Evolutionary conservation across 2,329 filamentous ascomycete genomes (phyloP).

Genomic region (Ceratocystiopsis sp.): DNA sequence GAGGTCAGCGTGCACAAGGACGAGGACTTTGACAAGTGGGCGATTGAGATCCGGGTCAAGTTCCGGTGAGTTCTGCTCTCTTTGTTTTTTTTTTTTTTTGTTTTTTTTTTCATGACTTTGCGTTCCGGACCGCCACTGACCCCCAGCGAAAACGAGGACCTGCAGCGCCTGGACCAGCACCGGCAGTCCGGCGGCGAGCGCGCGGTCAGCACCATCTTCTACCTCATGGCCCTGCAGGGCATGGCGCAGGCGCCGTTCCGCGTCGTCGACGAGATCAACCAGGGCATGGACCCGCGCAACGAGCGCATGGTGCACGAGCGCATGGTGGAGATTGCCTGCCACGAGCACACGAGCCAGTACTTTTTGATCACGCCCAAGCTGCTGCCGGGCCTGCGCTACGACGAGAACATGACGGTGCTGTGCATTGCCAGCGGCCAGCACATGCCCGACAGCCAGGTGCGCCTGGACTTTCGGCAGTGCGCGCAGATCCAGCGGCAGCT

Average conservation of each 20-base stretch:
- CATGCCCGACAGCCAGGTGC: slow-evolving; percentile 37
- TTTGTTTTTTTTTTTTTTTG: background rate
- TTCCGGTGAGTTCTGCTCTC: slow-evolving; percentile 50
- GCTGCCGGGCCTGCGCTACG: slow-evolving; percentile 69
- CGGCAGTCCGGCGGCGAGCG: slow-evolving; percentile 93
- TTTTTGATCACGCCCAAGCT: slow-evolving; percentile 97
- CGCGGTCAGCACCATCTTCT: slow-evolving; percentile 94
- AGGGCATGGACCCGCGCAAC: slow-evolving; percentile 97
- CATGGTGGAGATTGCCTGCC: slow-evolving; percentile 94
- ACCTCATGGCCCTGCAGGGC: slow-evolving; percentile 92
- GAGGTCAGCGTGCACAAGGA: slow-evolving; percentile 81
- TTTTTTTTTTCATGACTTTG: too few species aligned
- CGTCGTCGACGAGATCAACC: slow-evolving; percentile 98
- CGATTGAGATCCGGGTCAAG: slow-evolving; percentile 83
- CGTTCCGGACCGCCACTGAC: background rate
- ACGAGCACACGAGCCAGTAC: slow-evolving; percentile 65
- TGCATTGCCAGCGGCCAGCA: slow-evolving; percentile 83
- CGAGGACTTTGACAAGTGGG: slow-evolving; percentile 87
- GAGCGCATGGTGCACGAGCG: slow-evolving; percentile 96
- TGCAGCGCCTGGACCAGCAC: slow-evolving; percentile 76
- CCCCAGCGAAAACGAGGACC: slow-evolving; percentile 54
- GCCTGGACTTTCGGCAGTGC: slow-evolving; percentile 27
- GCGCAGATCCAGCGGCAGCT: slow-evolving; percentile 7
- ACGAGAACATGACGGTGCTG: slow-evolving; percentile 79
- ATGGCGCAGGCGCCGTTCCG: slow-evolving; percentile 91